A percentile compares a stretch with the other conserved stretches of the same genome.
These are phyloP conservation scores for Skeletonema potamos DNA, from an alignment of 108 stramenopile genomes.

Conservation along the genomic window DNA sequence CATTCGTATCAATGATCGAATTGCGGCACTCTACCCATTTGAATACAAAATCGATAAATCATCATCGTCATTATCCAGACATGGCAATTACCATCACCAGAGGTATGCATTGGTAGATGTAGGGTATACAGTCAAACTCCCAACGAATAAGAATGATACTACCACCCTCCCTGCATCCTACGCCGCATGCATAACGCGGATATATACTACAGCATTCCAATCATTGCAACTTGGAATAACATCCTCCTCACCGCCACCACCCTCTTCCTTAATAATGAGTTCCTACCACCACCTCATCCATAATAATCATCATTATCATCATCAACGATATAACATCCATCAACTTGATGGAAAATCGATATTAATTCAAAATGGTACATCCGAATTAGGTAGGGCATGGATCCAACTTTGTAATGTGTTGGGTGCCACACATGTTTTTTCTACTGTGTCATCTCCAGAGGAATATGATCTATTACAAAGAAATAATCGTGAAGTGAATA, in stretches of 20 bases:
- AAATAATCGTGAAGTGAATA: too few relatives aligned
- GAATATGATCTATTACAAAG: conserved; percentile 13
- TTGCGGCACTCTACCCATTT: conserved; percentile 44
- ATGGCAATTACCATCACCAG: neutral
- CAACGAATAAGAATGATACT: conserved; percentile 21
- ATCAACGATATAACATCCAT: conserved; percentile 17
- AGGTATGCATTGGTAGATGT: conserved; percentile 46
- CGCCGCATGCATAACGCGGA: conserved; percentile 23
- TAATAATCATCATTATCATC: too few relatives aligned
- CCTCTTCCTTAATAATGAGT: neutral
- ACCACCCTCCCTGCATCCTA: too few relatives aligned
- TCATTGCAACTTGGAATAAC: conserved; percentile 23
- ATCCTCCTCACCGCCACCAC: too few relatives aligned
- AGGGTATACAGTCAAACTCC: conserved; percentile 34
- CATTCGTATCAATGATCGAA: conserved; percentile 31
- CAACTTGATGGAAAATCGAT: conserved; percentile 29
- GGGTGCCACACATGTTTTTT: conserved; percentile 29
- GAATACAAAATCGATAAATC: conserved; percentile 20
- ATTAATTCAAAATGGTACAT: conserved; percentile 36
- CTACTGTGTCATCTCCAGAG: conserved; percentile 22
- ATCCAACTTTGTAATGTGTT: conserved; percentile 25
- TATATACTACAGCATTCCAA: conserved; percentile 46
- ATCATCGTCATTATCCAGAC: neutral
- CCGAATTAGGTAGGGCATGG: conserved; percentile 29
- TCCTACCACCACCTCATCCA: neutral